phyloP scores from a whole-genome alignment of 164 flowering plant genomes.

The Piper longum region DNA sequence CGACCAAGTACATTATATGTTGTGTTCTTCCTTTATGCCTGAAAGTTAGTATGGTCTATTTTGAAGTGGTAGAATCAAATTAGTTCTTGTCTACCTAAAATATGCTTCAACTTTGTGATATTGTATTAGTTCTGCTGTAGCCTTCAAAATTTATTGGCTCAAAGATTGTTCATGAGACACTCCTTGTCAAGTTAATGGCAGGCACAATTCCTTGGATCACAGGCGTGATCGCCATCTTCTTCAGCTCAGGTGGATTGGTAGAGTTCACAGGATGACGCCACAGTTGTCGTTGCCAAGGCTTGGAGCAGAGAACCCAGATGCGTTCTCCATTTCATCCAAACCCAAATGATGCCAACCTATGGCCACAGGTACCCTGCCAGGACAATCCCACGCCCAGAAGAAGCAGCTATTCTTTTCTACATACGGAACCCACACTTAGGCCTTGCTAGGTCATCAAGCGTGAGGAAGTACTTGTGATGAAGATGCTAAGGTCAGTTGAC shows the following conservation, averaged over 20 bases:
- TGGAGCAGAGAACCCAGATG: constrained; percentile 53
- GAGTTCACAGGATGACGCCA: constrained; percentile 82
- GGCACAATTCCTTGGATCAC: constrained; percentile 9
- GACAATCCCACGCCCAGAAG: constrained; percentile 70
- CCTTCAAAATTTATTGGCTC: background rate
- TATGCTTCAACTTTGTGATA: too few relatives aligned
- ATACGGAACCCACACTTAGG: too few relatives aligned
- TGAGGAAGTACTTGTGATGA: background rate
- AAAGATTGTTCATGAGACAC: background rate
- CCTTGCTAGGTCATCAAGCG: too few relatives aligned
- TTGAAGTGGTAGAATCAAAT: too few relatives aligned
- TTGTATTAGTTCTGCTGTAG: too few relatives aligned
- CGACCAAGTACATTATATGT: too few relatives aligned
- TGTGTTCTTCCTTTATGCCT: too few relatives aligned
- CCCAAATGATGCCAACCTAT: constrained; percentile 82
- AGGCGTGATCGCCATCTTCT: constrained; percentile 12
- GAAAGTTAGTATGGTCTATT: too few relatives aligned
- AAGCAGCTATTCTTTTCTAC: constrained; percentile 52
- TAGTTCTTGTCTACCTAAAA: too few relatives aligned
- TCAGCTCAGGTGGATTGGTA: constrained; percentile 54
- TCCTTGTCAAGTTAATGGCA: constrained; percentile 16
- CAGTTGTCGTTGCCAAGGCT: constrained; percentile 77
- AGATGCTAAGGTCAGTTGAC: background rate
- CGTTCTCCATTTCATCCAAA: constrained; percentile 83
- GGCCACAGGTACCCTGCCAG: constrained; percentile 89